A percentile compares a stretch with the other conserved stretches of the same genome.
phyloP scores from a whole-genome alignment of 1,284 basidiomycete genomes.

The Fomitopsis schrenkii region DNA sequence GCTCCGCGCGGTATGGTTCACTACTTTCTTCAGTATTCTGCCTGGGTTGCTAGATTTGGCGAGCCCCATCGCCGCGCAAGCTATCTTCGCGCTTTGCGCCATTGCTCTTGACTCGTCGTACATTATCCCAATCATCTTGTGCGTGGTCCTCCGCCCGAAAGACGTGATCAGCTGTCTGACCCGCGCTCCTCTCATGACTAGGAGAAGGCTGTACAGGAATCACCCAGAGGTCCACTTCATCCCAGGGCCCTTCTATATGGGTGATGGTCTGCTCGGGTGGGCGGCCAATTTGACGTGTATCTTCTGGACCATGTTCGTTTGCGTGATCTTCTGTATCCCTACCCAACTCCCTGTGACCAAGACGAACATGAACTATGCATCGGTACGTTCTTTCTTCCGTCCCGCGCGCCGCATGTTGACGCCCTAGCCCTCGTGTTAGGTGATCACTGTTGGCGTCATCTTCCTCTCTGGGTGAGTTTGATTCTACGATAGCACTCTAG shows the following conservation, averaged over 20 bases:
- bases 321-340: conserved; percentile 71
- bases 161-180: not conserved
- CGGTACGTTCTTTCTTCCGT: conserved; percentile 25
- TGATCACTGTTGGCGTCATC: conserved; percentile 35
- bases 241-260: conserved; percentile 89
- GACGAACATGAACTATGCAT: conserved; percentile 78
- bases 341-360: conserved; percentile 65
- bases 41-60: conserved; percentile 79
- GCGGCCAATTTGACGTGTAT: conserved; percentile 66
- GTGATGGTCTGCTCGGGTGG: conserved; percentile 65
- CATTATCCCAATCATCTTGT: conserved; percentile 68
- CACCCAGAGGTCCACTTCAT: conserved; percentile 86
- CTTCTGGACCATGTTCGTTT: conserved; percentile 65
- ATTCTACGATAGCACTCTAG: not conserved
- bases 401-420: not conserved
- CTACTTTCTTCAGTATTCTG: conserved; percentile 63
- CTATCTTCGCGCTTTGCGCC: conserved; percentile 79
- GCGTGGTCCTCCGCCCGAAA: conserved; percentile 9
- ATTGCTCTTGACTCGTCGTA: conserved; percentile 73
- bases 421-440: conserved; percentile 9
- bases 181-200: conserved; percentile 8
- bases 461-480: conserved; percentile 30
- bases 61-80: conserved; percentile 74
- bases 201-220: conserved; percentile 64
- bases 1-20: conserved; percentile 79